Percentiles rank a stretch among this genome's conserved stretches.
Evolutionary conservation across 2,329 filamentous ascomycete genomes (phyloP).

Genomic region (Ascosphaera aggregata): DNA sequence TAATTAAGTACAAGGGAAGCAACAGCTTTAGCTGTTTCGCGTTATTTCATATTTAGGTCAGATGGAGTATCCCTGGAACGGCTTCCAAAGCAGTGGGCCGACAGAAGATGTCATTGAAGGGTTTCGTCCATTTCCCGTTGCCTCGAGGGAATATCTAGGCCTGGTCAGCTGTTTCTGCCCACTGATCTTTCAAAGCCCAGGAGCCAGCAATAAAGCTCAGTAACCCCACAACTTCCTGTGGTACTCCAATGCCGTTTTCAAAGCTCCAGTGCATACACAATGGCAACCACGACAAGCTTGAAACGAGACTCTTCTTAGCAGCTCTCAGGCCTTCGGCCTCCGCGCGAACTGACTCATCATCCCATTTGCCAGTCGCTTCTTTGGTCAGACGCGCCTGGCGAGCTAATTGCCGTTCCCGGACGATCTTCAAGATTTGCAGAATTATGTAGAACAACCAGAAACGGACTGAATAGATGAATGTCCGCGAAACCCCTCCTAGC

Average conservation of each 20-base stretch:
- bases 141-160: constrained; percentile 1
- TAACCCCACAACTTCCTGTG: constrained; percentile 33
- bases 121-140: too few relatives aligned
- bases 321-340: constrained; percentile 21
- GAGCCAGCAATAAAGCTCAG: constrained; percentile 29
- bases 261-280: constrained; percentile 67
- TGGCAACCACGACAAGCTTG: constrained; percentile 56
- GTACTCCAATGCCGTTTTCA: constrained; percentile 36
- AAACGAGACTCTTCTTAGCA: constrained; percentile 38
- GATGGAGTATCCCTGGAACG: too few relatives aligned
- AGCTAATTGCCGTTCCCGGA: constrained; percentile 16
- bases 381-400: not conserved
- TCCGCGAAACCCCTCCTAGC: constrained; percentile 30
- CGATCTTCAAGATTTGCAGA: constrained; percentile 48
- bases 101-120: too few relatives aligned
- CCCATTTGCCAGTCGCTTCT: constrained; percentile 5
- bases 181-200: constrained; percentile 22
- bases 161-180: constrained; percentile 16
- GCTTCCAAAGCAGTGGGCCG: too few relatives aligned
- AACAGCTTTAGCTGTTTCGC: not conserved
- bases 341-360: constrained; percentile 10
- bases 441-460: constrained; percentile 63
- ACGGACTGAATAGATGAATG: constrained; percentile 49
- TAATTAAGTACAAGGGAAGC: not conserved
- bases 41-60: too few relatives aligned